Conservation (phyloP, 148 eudicot species). For the Camellia granthamiana region DNA sequence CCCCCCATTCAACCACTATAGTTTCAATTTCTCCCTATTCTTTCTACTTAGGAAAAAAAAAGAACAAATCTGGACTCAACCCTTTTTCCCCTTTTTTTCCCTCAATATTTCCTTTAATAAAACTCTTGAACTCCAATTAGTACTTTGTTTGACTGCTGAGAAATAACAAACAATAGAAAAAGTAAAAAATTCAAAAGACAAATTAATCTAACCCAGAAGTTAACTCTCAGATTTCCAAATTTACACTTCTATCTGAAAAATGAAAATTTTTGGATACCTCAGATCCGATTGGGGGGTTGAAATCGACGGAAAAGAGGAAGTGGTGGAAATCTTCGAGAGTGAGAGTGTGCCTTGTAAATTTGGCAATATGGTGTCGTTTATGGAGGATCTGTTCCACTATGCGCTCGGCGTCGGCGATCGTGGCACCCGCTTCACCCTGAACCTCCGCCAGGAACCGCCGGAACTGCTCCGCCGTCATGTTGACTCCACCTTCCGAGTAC, state of each 20-base stretch:
- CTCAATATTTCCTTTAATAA: background rate
- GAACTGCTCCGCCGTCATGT: constrained; percentile 64
- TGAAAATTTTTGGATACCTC: constrained; percentile 29
- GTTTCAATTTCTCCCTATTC: background rate
- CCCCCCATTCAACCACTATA: background rate
- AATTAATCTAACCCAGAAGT: background rate
- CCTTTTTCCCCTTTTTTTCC: no score
- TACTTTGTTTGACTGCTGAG: background rate
- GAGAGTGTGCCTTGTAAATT: constrained; percentile 46
- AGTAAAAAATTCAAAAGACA: background rate
- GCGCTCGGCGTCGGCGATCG: constrained; percentile 31
- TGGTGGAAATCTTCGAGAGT: constrained; percentile 73
- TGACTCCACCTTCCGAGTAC: constrained; percentile 44
- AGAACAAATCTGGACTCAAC: background rate
- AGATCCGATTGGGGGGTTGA: constrained; percentile 59
- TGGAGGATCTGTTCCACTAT: constrained; percentile 47
- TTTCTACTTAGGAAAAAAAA: background rate
- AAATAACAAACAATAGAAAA: background rate
- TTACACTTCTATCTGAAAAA: background rate
- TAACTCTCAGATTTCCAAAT: background rate
- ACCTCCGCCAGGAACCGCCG: constrained; percentile 48
- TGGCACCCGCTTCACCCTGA: constrained; percentile 37
- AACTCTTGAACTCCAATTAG: background rate
- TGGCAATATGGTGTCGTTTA: constrained; percentile 51
- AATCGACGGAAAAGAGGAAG: constrained; percentile 56